Percentiles rank a stretch among this genome's conserved stretches.
Conservation (phyloP, 768 basidiomycete species). For the Flagelloscypha sp. region DNA sequence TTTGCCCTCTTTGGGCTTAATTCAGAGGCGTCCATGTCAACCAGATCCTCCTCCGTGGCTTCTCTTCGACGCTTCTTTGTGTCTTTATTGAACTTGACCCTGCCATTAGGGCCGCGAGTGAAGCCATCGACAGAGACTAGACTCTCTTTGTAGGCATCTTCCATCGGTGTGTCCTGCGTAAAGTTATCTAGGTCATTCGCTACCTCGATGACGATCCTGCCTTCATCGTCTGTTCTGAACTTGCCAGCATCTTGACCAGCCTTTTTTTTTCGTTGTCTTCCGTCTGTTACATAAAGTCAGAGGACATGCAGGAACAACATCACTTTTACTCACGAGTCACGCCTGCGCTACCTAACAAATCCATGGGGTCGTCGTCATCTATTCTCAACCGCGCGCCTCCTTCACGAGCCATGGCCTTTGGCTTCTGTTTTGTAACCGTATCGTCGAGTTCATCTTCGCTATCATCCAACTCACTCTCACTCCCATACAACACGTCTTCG, state of each 20-base stretch:
- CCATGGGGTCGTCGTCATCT: slow-evolving; percentile 93
- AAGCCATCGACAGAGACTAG: slow-evolving; percentile 86
- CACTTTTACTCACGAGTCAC: slow-evolving; percentile 63
- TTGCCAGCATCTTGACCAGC: slow-evolving; percentile 79
- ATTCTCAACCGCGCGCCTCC: slow-evolving; percentile 62
- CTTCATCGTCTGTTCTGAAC: slow-evolving; percentile 85
- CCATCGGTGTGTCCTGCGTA: slow-evolving; percentile 31
- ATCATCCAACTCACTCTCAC: slow-evolving; percentile 83
- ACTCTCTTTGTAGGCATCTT: slow-evolving; percentile 77
- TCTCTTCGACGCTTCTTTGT: slow-evolving; percentile 86
- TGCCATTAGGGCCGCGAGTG: slow-evolving; percentile 74
- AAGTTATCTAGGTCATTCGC: slow-evolving; percentile 40
- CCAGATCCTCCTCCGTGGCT: slow-evolving; percentile 48
- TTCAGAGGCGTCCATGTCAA: slow-evolving; percentile 73
- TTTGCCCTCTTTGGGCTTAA: slow-evolving; percentile 42
- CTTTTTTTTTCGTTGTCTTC: slow-evolving; percentile 36
- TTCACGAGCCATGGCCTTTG: slow-evolving; percentile 25
- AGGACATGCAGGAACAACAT: slow-evolving; percentile 18
- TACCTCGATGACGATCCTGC: slow-evolving; percentile 72
- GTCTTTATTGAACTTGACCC: slow-evolving; percentile 92
- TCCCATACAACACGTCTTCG: slow-evolving; percentile 94
- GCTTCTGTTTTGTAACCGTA: slow-evolving; percentile 14
- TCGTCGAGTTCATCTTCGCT: slow-evolving; percentile 45
- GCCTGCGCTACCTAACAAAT: slow-evolving; percentile 80
- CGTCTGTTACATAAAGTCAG: too few species aligned